These are phyloP conservation scores for Penicillium brasilianum DNA, from an alignment of 2,329 filamentous ascomycete genomes.

Conservation along the genomic window DNA sequence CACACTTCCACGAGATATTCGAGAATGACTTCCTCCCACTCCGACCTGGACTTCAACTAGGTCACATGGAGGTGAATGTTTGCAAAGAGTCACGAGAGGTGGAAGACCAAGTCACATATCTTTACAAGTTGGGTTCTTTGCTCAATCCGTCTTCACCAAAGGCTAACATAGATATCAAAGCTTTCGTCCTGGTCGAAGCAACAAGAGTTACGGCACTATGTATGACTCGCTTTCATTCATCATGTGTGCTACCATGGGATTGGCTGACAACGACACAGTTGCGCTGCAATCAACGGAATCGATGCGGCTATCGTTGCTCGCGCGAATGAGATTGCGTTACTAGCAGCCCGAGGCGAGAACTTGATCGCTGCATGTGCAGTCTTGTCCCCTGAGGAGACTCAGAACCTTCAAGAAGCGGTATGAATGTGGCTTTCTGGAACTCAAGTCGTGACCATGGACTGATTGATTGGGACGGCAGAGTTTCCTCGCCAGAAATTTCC, in stretches of 20 bases:
- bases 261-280: conserved; percentile 51
- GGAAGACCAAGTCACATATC: conserved; percentile 63
- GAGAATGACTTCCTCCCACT: conserved; percentile 59
- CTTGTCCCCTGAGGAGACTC: conserved; percentile 66
- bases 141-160: not conserved
- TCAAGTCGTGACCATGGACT: too few species aligned
- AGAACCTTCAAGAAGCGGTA: conserved; percentile 71
- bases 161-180: conserved; percentile 35
- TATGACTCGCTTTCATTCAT: conserved; percentile 36
- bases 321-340: conserved; percentile 72
- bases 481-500: conserved; percentile 24
- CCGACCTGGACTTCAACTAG: conserved; percentile 56
- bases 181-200: conserved; percentile 68
- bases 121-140: conserved; percentile 65
- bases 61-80: conserved; percentile 62
- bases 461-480: conserved; percentile 21
- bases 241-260: not conserved
- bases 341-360: conserved; percentile 75
- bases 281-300: conserved; percentile 86
- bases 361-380: conserved; percentile 73
- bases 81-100: conserved; percentile 50
- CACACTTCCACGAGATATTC: conserved; percentile 65
- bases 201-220: conserved; percentile 80
- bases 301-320: conserved; percentile 72
- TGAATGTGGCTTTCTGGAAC: conserved; percentile 23